These are phyloP conservation scores for Acephala macrosclerotiorum DNA, from an alignment of 2,329 filamentous ascomycete species.

Conservation along the genomic window DNA sequence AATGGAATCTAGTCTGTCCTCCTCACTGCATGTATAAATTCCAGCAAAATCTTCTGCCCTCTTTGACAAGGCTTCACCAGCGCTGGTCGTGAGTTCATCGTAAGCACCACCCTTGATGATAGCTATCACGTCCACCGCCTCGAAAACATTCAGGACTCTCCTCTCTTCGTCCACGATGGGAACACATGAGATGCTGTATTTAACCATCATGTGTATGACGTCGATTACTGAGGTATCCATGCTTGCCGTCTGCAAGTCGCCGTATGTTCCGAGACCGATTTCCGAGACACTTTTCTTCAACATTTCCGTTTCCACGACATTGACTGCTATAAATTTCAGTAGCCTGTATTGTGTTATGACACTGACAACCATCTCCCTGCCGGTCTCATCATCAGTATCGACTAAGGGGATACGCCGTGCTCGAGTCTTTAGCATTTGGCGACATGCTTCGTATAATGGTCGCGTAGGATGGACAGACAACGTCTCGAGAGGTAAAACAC, in stretches of 20 bases:
- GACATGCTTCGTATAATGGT: conserved; percentile 93
- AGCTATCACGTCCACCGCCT: conserved; percentile 95
- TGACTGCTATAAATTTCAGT: conserved; percentile 97
- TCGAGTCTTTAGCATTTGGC: conserved; percentile 91
- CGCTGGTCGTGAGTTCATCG: conserved; percentile 84
- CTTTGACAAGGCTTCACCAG: conserved; percentile 89
- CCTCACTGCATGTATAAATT: conserved; percentile 93
- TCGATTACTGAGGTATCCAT: conserved; percentile 95
- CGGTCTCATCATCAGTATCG: conserved; percentile 92
- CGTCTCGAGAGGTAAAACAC: conserved; percentile 89
- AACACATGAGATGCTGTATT: conserved; percentile 91
- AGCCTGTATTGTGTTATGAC: conserved; percentile 99
- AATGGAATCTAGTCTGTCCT: conserved; percentile 92
- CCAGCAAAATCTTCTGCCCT: conserved; percentile 91
- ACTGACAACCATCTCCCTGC: conserved; percentile 90
- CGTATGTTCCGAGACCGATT: conserved; percentile 85
- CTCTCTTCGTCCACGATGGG: conserved; percentile 85
- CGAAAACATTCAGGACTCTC: conserved; percentile 91
- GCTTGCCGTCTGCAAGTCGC: conserved; percentile 77
- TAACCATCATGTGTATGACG: conserved; percentile 91
- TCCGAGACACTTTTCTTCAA: conserved; percentile 88
- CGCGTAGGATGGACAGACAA: conserved; percentile 92
- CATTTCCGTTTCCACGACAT: conserved; percentile 82
- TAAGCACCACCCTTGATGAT: conserved; percentile 94
- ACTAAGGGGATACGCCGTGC: conserved; percentile 93